Base-by-base conservation (phyloP, 73 alveolate genomes). In the Tetrahymena thermophila region DNA sequence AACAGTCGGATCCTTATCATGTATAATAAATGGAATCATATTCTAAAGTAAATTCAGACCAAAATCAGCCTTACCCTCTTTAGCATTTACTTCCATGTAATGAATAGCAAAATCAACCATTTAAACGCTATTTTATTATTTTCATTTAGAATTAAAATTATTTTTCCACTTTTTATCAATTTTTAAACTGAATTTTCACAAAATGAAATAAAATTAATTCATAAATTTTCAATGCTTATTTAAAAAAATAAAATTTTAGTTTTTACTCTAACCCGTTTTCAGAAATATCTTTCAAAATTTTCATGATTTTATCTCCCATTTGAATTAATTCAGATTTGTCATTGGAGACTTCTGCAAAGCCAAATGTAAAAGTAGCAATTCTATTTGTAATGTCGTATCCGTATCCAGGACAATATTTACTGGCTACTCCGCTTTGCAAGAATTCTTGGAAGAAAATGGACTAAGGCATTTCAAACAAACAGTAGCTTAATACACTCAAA, bases 391-490 rank as follows among this genome's bases (percentile, higher is more conserved):
- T 35, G 85, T 97, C 98, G 85, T 96, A 97, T 23, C 98, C 98
- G 34, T 84, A 21, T 34, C 98, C 98, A 21, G 98, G 98, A 84
- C 97, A 95, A 94, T 84, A 97, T 56, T 93, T 93, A 4, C 97
- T 97, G 1, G 98, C 98, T n/a, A 95, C n/a, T 1, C 98, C 98
- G 16, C 85, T 94, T 94, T 96, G 97, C 34, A 97, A 96, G 85
- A 97, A 55, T 11, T 85, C 93, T 89, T 97, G 56, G 95, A 96
- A 97, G 96, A 97, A 96, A 4, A 96, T 96, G 0, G 98, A 23
- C 83, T 95, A 93, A 44, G 98, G 98, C 35, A 97, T 98, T 17
- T 97, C 98, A 95, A 97, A 97, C 44, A 96, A 93, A 21, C 96
- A 94, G n/a, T 43, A 21, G 28, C 98, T 96, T 2, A 97, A 43